Conservation (phyloP, 257 asterid species). For the Cordia subcordata region DNA sequence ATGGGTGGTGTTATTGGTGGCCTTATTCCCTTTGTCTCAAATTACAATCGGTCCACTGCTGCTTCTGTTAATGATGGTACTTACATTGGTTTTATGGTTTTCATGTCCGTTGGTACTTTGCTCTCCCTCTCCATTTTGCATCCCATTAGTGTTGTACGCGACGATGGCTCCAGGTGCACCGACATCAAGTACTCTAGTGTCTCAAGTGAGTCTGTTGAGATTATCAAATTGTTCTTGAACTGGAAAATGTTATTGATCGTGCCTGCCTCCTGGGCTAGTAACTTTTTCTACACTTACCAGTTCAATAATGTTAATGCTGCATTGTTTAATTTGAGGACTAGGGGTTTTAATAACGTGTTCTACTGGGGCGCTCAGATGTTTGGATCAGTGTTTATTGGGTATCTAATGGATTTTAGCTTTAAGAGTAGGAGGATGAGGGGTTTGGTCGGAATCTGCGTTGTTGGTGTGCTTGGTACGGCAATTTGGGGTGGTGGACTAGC, state of each 20-base stretch:
- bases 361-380: constrained; percentile 92
- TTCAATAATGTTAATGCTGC: constrained; percentile 77
- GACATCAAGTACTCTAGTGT: constrained; percentile 70
- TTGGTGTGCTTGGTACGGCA: constrained; percentile 51
- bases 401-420: constrained; percentile 56
- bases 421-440: constrained; percentile 65
- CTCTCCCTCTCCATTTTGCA: constrained; percentile 61
- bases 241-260: constrained; percentile 85
- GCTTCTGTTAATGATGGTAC: constrained; percentile 88
- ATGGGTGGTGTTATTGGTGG: constrained; percentile 96
- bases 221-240: constrained; percentile 57
- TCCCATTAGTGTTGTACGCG: constrained; percentile 67
- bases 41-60: constrained; percentile 47
- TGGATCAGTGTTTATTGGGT: constrained; percentile 67
- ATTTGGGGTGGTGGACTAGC: constrained; percentile 82
- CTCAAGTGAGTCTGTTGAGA: constrained; percentile 40
- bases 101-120: constrained; percentile 65
- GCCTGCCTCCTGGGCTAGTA: constrained; percentile 94
- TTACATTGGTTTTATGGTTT: constrained; percentile 83
- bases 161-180: constrained; percentile 74
- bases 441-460: constrained; percentile 49
- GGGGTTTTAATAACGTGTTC: constrained; percentile 64
- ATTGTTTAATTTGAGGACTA: constrained; percentile 71
- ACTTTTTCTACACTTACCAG: constrained; percentile 86
- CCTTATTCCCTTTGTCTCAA: constrained; percentile 58